Base-by-base conservation (phyloP, 768 basidiomycete genomes). In the Boletus huronensis region DNA sequence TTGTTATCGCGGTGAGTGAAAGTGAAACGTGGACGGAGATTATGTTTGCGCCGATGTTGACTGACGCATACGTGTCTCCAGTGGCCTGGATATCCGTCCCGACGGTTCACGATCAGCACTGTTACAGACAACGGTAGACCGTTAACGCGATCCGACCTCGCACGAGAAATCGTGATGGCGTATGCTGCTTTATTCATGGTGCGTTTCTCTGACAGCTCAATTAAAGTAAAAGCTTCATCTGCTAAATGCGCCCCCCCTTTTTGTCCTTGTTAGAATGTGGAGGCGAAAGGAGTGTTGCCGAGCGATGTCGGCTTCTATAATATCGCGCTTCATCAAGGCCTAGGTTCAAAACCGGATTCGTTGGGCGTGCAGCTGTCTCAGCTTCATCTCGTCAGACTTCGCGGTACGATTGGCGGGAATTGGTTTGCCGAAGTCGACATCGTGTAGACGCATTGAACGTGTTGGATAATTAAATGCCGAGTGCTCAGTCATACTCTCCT, bases 381-480 rank as follows among this genome's bases (percentile, higher is more conserved):
- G 7, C 55, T 62, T 17, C 38, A 50, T 48, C 42, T 61, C 1
- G 42, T 58, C 8, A 21, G 50, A 28, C 3, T 62, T 5, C 45
- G 60, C 13, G 35, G 40, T 2, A 48, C 28, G 10, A 7, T 16
- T 5, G 26, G 17, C 7, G 52, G 48, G 31, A 3, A 5, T 13
- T 62, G 60, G 60, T 19, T 52, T 10, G 56, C 57, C 3, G 60
- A 62, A 4, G 5, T 63, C 14, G 57, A 62, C 5, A 41, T 56
- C 13, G 44, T 53, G 35, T 59, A 53, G 32, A 28, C 11, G 14
- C n/a, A 6, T 25, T 16, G n/a, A 8, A 38, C 47, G 4, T 28
- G 26, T 49, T 29, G 26, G 11, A n/a, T 28, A 11, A 19, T 16
- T 28, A 19, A 21, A 16, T 28, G 19, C 5, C 11, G 13, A 49